Conservation (phyloP, 2,329 filamentous ascomycete species). For the Neofusicoccum laricinum region DNA sequence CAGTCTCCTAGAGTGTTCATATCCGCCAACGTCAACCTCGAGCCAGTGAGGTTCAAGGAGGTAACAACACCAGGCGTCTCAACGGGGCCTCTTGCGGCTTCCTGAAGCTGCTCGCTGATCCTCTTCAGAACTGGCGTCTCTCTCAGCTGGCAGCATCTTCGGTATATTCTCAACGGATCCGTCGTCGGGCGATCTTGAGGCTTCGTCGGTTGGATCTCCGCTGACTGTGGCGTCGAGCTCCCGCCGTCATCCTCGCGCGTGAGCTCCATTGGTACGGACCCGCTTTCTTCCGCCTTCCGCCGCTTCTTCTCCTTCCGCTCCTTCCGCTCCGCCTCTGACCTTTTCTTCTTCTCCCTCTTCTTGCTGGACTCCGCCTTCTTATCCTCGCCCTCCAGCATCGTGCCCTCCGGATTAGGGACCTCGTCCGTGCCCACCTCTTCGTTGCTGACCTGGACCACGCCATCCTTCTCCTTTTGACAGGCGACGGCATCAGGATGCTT, state of each 20-base stretch:
- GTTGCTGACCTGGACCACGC: constrained; percentile 29
- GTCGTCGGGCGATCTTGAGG: constrained; percentile 73
- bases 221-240: constrained; percentile 17
- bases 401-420: constrained; percentile 39
- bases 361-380: constrained; percentile 48
- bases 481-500: constrained; percentile 61
- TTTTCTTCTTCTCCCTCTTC: constrained; percentile 96
- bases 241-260: constrained; percentile 59
- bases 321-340: constrained; percentile 87
- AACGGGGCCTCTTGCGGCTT: constrained; percentile 62
- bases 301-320: constrained; percentile 88
- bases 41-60: constrained; percentile 79
- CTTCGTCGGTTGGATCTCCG: constrained; percentile 38
- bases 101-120: constrained; percentile 82
- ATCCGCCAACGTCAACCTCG: constrained; percentile 78
- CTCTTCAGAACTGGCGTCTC: constrained; percentile 91
- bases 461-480: constrained; percentile 56
- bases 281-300: constrained; percentile 81
- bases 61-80: constrained; percentile 71
- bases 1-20: constrained; percentile 88
- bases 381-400: constrained; percentile 28
- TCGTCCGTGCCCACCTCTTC: constrained; percentile 43
- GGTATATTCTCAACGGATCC: constrained; percentile 88
- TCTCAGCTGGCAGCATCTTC: constrained; percentile 87
- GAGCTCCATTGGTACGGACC: constrained; percentile 80